Evolutionary conservation across 306 rosid species (phyloP).

Genomic region (Purshia tridentata): DNA sequence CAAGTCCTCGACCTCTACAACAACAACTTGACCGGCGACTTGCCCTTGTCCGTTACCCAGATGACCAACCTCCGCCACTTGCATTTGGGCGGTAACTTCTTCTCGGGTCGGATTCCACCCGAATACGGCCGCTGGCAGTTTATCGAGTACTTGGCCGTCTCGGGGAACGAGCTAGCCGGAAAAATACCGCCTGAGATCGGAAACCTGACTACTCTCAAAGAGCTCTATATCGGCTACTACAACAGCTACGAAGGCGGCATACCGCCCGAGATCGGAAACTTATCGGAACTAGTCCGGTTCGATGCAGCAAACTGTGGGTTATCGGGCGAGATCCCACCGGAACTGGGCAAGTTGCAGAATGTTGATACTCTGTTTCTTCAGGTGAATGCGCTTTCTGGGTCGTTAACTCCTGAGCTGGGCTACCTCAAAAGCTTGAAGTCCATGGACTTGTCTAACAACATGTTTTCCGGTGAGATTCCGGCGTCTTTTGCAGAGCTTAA

Average conservation of each 20-base stretch:
- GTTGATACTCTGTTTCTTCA: conserved; percentile 90
- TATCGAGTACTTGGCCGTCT: conserved; percentile 72
- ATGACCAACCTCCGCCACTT: conserved; percentile 66
- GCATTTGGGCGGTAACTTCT: conserved; percentile 87
- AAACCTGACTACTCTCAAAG: conserved; percentile 57
- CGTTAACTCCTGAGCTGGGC: conserved; percentile 73
- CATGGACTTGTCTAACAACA: conserved; percentile 88
- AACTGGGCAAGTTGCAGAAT: conserved; percentile 63
- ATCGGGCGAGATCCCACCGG: conserved; percentile 77
- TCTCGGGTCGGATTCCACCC: conserved; percentile 71
- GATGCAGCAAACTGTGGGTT: conserved; percentile 85
- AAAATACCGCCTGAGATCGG: conserved; percentile 78
- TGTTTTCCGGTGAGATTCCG: conserved; percentile 78
- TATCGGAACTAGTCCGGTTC: conserved; percentile 63
- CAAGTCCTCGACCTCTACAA: conserved; percentile 74
- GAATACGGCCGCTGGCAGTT: conserved; percentile 59
- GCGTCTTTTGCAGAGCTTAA: conserved; percentile 52
- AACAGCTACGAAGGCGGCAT: conserved; percentile 64
- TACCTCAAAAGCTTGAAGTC: conserved; percentile 65
- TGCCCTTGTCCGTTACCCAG: conserved; percentile 55
- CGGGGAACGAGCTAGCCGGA: conserved; percentile 80
- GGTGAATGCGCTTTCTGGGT: conserved; percentile 76
- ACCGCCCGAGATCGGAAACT: conserved; percentile 77
- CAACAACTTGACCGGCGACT: conserved; percentile 72
- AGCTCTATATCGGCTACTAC: conserved; percentile 82